Percentiles rank a stretch among this genome's conserved stretches.
Conservation (phyloP, 225 moss, liverwort and hornwort genomes). For the Anthoceros angustus region DNA sequence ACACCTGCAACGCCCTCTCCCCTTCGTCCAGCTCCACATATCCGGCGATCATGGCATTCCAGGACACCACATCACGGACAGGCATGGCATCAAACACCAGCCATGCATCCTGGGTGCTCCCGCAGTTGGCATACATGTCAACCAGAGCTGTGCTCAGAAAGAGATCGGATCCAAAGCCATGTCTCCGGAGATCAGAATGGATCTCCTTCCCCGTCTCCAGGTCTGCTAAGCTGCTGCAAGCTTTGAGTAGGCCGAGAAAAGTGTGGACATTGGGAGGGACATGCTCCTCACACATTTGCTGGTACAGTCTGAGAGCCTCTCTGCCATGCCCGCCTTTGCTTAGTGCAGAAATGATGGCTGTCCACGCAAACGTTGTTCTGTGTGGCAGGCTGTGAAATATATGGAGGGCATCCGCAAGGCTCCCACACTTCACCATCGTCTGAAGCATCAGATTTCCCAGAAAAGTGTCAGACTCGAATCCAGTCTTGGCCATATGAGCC, state of each 20-base stretch:
- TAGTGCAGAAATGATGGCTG: neutral
- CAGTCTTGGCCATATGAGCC: neutral
- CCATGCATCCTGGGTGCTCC: neutral
- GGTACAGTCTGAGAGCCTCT: neutral
- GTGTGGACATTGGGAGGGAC: neutral
- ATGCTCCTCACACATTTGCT: neutral
- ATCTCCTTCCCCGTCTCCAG: neutral
- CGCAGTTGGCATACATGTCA: neutral
- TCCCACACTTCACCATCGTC: neutral
- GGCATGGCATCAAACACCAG: neutral
- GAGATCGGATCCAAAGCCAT: neutral
- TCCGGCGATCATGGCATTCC: neutral
- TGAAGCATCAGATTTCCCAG: neutral
- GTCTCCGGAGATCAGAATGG: neutral
- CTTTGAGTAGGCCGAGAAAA: constrained; percentile 3
- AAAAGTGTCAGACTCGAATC: neutral
- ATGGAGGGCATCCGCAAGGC: neutral
- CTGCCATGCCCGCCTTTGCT: neutral
- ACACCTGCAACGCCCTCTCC: neutral
- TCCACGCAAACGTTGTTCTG: neutral
- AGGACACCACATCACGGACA: neutral
- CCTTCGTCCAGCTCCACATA: neutral
- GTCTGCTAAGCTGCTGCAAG: neutral
- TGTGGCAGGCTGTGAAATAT: neutral
- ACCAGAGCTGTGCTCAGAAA: neutral